Evolutionary conservation across 106 monocot genomes (phyloP), one percentile per base, ranked within the genome.

Genomic region (Alisma plantagoaquatica): DNA sequence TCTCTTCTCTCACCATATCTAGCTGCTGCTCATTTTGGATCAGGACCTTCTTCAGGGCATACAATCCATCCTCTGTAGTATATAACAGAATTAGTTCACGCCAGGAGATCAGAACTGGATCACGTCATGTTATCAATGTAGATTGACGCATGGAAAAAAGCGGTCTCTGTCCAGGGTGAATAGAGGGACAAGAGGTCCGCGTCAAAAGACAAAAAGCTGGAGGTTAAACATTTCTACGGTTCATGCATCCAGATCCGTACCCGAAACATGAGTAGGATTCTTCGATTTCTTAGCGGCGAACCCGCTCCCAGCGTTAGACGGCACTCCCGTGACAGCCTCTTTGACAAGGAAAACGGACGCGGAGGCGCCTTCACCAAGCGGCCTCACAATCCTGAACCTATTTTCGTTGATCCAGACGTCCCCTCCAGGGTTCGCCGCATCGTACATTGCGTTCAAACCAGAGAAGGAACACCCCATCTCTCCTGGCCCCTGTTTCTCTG

Each of bases 321-420:
- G 47, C 45, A 57, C 59, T 10, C 49, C 43, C 29, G 79, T 28
- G 33, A 69, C 69, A 49, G 83, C 52, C 61, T 98, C 96, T 62
- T 74, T 89, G 35, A 89, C 96, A 55, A 98, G 96, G 59, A 73
- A 98, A 27, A 90, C 96, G 33, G 24, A 85, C 41, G 96, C 81
- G 62, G 85, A 89, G 0, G 81, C 96, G 12, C 96, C 96, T 60
- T 98, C 96, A 3, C 96, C 96, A 28, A 98, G 72, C 72, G 84
- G 96, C 53, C 74, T 64, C 43, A 98, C 29, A 70, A 98, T 85
- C 56, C 73, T 66, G 71, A 98, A 98, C 20, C 96, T 71, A 62
- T 76, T 84, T 66, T 89, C 76, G 76, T 98, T 98, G 76, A 98
- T 89, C 96, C 96, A 89, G 14, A 98, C 81, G 27, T 98, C 96